Base-by-base conservation (phyloP, 1,284 basidiomycete species). In the Taiwanofungus camphoratus region DNA sequence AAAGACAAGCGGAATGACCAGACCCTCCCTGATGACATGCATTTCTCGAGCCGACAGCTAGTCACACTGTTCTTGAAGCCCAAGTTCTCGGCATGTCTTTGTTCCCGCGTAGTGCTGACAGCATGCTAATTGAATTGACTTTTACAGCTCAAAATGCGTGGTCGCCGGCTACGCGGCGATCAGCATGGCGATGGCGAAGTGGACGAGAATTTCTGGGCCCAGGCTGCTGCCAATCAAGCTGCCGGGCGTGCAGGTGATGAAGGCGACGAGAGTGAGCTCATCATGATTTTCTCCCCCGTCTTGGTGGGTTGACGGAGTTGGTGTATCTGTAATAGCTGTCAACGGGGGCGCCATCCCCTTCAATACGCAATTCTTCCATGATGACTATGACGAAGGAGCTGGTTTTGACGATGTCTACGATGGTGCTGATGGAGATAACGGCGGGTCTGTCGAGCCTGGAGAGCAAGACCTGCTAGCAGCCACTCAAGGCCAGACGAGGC, bases 311-410 rank as follows among this genome's bases (percentile, higher is more conserved):
- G n/a, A n/a, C n/a, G n/a, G n/a, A n/a, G n/a, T n/a, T 29, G n/a
- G 26, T n/a, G 26, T 8, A 8, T 29, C 8, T 29, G 8, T n/a
- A 9, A 9, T 29, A 75, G 73, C 63, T 35, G 66, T 64, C 20
- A 66, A 72, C 46, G 76, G 69, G 26, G 73, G 67, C 38, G 76
- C 76, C 0, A 71, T 79, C 7, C 93, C 92, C 0, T 97, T 97
- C 65, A 89, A 88, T 53, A 93, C 93, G 0, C 95, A 98, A 59
- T 96, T 98, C 75, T 97, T 98, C 79, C 86, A 94, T 53, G 95
- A 97, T 52, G 90, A 91, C 46, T 79, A 79, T 49, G 90, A 93
- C 53, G 91, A 87, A 44, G 84, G 74, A 1, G 79, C 76, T 34
- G 87, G 83, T 11, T 87, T 87, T 53, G 87, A 86, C 41, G 88